Conservation (phyloP, 208 protist species). For the Leishmania braziliensis region DNA sequence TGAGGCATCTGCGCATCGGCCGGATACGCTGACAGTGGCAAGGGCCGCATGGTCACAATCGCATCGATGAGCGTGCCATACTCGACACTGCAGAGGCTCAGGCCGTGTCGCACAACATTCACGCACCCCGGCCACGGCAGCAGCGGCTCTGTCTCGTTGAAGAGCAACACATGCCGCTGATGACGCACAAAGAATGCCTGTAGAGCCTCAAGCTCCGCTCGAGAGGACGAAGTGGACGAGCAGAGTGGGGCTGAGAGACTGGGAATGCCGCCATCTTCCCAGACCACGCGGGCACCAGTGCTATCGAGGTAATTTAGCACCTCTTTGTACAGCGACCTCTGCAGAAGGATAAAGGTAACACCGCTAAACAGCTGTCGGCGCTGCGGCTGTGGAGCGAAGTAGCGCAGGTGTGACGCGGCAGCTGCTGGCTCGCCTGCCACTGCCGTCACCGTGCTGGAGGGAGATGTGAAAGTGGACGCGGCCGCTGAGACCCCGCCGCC, state of each 20-base stretch:
- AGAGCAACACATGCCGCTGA: slow-evolving; percentile 56
- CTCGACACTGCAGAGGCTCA: slow-evolving; percentile 56
- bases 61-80: slow-evolving; percentile 50
- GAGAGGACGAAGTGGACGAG: background rate
- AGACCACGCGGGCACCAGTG: slow-evolving; percentile 48
- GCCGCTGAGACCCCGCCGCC: background rate
- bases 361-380: slow-evolving; percentile 51
- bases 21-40: slow-evolving; percentile 29
- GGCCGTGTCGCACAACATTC: slow-evolving; percentile 33
- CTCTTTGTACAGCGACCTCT: slow-evolving; percentile 63
- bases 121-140: slow-evolving; percentile 46
- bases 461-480: background rate
- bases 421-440: background rate
- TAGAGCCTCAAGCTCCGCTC: slow-evolving; percentile 9
- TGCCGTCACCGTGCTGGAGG: background rate
- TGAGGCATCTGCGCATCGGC: slow-evolving; percentile 15
- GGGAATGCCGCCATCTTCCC: slow-evolving; percentile 36
- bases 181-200: slow-evolving; percentile 44
- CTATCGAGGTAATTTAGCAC: slow-evolving; percentile 48
- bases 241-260: background rate
- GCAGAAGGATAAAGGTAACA: slow-evolving; percentile 63
- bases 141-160: slow-evolving; percentile 45
- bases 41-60: slow-evolving; percentile 30
- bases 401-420: slow-evolving; percentile 8
- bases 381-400: slow-evolving; percentile 36